Evolutionary conservation across 1,284 basidiomycete species (phyloP), one percentile per base, ranked within the genome.

Genomic region (Puccinia sorghi): DNA sequence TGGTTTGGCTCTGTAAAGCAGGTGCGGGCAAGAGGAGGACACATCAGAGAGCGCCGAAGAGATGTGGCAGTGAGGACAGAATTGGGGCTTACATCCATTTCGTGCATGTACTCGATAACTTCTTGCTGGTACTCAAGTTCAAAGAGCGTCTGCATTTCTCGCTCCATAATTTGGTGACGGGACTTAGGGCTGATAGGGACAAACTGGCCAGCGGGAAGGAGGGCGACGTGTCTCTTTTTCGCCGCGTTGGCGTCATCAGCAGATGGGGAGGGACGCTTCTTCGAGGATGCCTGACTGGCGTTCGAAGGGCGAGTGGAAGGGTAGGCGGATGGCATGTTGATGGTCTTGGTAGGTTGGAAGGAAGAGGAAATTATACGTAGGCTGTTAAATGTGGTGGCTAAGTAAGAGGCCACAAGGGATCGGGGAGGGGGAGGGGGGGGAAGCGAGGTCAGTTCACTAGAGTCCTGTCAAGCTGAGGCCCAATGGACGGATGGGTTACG

Each of bases 41-140:
- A n/a, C n/a, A 52, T 72, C 41, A 39, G 52, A 61, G 37, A 27
- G 43, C 22, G 39, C 22, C 41, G 50, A n/a, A 48, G 27, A 72
- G 43, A 59, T 59, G 48, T 59, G 71, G 39, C 61, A 69, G 57
- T 43, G 27, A 56, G 27, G 39, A 46, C 50, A n/a, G 43, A 48
- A 32, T 46, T 25, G 46, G 22, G 54, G 13, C 93, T 86, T 82
- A 97, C 94, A 92, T 99, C 96, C 93, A 97, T 95, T 84, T 92
- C 89, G 84, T 92, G 91, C 96, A 99, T 97, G 86, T 97, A 96
- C 80, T 88, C 88, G 79, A 90, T 88, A 81, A 97, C 94, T 84
- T 99, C 97, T 54, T 95, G 92, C 70, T 91, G 89, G 84, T 99
- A 99, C 85, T 99, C 97, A 83, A 94, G 92, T 86, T 99, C 97